Base-by-base conservation (phyloP, 2,329 filamentous ascomycete genomes). In the Penicillium sp. region DNA sequence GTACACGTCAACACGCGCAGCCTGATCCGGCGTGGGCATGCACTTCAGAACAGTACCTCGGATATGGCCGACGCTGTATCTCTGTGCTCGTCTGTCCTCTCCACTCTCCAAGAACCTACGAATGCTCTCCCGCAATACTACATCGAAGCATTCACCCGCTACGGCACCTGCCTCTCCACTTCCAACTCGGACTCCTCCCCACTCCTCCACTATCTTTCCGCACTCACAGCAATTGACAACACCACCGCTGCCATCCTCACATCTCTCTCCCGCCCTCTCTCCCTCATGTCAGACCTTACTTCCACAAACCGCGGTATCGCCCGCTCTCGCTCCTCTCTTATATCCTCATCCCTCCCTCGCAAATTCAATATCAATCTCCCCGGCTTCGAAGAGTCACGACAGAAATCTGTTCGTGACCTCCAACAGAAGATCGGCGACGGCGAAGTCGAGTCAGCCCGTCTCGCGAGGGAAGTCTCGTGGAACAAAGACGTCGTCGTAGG, bases 401-500 rank as follows among this genome's bases (percentile, higher is more conserved):
- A 90, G 70, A 86, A 91, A 29, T 82, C 92, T 10, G 89, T 92
- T 66, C 88, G 92, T 62, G 95, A 98, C 57, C 90, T 91, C 44
- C 90, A 92, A 76, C 88, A 90, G 63, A 91, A 90, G 67, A 90
- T 91, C 37, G 83, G 85, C 14, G 87, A 88, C 62, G 86, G 85
- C 23, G 85, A 88, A 62, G 76, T 81, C 19, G 91, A 97, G 70
- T 84, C 91, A 11, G 85, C 88, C 21, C 84, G 86, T 44, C 76
- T 96, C n/a, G 88, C 89, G 0, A 86, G 86, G 51, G 95, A 99
- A 75, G 79, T 99, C 54, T 81, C 92, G 50, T 96, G 95, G 74
- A 96, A 93, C 48, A 93, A 97, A 77, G 91, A 96, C 74, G 92
- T 93, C 14, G 93, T 98, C 25, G 93, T 96, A 7, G 84, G 87